A percentile compares a stretch with the other conserved stretches of the same genome.
phyloP scores from a whole-genome alignment of 2,329 filamentous ascomycete species.

The Beauveria asiatica region DNA sequence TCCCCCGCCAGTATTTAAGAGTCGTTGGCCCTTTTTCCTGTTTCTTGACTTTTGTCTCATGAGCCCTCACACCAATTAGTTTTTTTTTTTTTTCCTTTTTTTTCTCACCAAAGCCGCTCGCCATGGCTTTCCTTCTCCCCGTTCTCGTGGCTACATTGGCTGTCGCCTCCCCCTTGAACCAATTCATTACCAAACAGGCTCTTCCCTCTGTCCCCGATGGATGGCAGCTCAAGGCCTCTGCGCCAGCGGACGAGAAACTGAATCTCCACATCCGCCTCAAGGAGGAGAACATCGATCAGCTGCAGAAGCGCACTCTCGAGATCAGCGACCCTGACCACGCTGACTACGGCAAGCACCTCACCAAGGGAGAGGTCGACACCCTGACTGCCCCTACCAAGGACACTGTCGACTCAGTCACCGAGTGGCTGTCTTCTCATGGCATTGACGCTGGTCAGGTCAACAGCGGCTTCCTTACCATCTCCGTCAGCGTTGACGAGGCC shows the following conservation, averaged over 20 bases:
- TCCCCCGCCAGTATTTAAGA: neutral
- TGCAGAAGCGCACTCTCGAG: slow-evolving; percentile 6
- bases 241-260: slow-evolving; percentile 1
- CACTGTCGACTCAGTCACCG: slow-evolving; percentile 6
- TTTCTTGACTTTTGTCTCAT: neutral
- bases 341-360: slow-evolving; percentile 12
- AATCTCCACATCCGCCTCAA: slow-evolving; percentile 12
- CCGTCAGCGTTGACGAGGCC: slow-evolving; percentile 3
- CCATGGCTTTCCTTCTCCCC: slow-evolving; percentile 9
- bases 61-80: neutral
- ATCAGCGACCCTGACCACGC: slow-evolving; percentile 10
- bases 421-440: slow-evolving; percentile 11
- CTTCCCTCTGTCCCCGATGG: slow-evolving; percentile 1
- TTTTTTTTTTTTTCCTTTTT: neutral
- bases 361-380: slow-evolving; percentile 12
- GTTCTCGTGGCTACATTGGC: slow-evolving; percentile 10
- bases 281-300: slow-evolving; percentile 11
- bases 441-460: slow-evolving; percentile 6
- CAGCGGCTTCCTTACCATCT: slow-evolving; percentile 1
- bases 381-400: slow-evolving; percentile 10
- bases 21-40: neutral
- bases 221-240: slow-evolving; percentile 5
- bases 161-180: slow-evolving; percentile 6
- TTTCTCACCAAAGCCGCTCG: too few species aligned
- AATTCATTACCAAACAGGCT: slow-evolving; percentile 10